These are phyloP conservation scores for Ilyonectria mors-panacis DNA, from an alignment of 2,329 filamentous ascomycete genomes.

Conservation along the genomic window DNA sequence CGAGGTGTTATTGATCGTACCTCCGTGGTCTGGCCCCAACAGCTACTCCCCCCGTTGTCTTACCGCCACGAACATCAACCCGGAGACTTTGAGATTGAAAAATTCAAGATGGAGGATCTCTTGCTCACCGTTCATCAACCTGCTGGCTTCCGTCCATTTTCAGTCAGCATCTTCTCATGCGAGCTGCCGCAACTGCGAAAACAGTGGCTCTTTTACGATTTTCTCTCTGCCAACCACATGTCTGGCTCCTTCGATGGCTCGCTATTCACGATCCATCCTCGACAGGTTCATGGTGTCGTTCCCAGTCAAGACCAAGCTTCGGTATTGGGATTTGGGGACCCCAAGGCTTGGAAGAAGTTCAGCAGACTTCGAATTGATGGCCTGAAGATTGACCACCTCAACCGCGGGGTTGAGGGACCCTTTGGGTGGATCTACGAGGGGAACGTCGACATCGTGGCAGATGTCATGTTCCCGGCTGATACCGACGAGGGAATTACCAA, in stretches of 20 bases:
- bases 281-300: conserved; percentile 87
- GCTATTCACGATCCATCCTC: conserved; percentile 95
- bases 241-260: conserved; percentile 96
- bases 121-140: conserved; percentile 94
- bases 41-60: conserved; percentile 83
- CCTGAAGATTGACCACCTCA: conserved; percentile 95
- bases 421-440: conserved; percentile 99
- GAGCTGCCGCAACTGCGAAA: conserved; percentile 94
- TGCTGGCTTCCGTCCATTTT: conserved; percentile 91
- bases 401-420: conserved; percentile 90
- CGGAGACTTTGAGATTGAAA: conserved; percentile 97
- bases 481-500: conserved; percentile 91
- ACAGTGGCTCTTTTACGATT: conserved; percentile 98
- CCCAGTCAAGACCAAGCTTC: conserved; percentile 71
- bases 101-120: conserved; percentile 95
- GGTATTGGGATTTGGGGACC: conserved; percentile 71
- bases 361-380: conserved; percentile 93
- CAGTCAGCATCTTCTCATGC: conserved; percentile 95
- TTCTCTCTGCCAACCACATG: conserved; percentile 95
- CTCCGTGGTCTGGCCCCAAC: conserved; percentile 77
- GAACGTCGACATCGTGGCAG: conserved; percentile 95
- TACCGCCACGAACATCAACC: conserved; percentile 90
- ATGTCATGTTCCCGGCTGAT: conserved; percentile 94
- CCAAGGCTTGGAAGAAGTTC: conserved; percentile 93
- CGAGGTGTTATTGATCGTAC: conserved; percentile 94